phyloP scores from a whole-genome alignment of 2,329 filamentous ascomycete genomes.

The Curvularia hawaiiensis region DNA sequence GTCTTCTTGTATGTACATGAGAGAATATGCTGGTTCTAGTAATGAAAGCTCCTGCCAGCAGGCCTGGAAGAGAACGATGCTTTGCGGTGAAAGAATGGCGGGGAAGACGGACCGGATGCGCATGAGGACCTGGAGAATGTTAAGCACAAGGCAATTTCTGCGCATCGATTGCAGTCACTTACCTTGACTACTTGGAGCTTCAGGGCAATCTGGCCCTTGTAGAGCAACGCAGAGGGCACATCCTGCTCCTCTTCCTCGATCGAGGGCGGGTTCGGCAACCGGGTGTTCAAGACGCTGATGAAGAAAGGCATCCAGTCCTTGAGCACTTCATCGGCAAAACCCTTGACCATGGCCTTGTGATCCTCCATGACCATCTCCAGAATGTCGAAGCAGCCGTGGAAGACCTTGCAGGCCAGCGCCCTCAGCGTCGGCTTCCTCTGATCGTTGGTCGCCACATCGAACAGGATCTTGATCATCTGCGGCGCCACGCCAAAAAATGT shows the following conservation, averaged over 20 bases:
- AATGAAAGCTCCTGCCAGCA: constrained; percentile 86
- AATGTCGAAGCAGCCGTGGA: constrained; percentile 89
- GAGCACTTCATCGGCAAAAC: constrained; percentile 86
- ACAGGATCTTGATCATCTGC: constrained; percentile 83
- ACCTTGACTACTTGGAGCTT: constrained; percentile 92
- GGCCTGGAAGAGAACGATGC: constrained; percentile 79
- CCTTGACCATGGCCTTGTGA: constrained; percentile 82
- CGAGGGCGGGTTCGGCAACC: constrained; percentile 66
- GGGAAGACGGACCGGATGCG: constrained; percentile 87
- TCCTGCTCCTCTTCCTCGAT: constrained; percentile 64
- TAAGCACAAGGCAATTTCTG: constrained; percentile 6
- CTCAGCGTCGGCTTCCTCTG: constrained; percentile 76
- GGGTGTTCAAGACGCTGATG: constrained; percentile 74
- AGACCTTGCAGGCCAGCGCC: constrained; percentile 86
- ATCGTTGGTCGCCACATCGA: constrained; percentile 78
- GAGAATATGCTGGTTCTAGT: constrained; percentile 74
- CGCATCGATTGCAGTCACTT: constrained; percentile 18
- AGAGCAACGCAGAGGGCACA: constrained; percentile 63
- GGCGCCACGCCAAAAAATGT: constrained; percentile 92
- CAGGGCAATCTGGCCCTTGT: constrained; percentile 82
- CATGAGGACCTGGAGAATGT: constrained; percentile 69
- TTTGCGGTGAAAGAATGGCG: constrained; percentile 80
- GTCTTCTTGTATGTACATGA: constrained; percentile 84
- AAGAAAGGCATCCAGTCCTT: constrained; percentile 90
- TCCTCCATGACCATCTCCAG: constrained; percentile 97